Percentiles rank a stretch among this genome's conserved stretches.
Evolutionary conservation across 352 stramenopile genomes (phyloP).

Genomic region (Pythium phragmitis): DNA sequence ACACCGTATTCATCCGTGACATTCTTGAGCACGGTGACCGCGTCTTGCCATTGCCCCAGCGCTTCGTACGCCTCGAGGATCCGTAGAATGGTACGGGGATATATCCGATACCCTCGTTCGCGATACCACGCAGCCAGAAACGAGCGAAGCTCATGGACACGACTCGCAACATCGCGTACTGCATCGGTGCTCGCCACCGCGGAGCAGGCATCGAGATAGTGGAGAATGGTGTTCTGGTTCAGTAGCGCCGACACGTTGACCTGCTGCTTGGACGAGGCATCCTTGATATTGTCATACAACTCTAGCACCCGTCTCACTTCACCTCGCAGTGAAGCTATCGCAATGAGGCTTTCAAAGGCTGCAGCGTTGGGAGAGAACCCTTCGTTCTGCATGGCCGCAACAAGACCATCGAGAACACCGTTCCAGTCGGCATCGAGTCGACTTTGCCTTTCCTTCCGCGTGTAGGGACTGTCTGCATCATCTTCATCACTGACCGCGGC

Average conservation of each 20-base stretch:
- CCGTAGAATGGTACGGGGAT: constrained; percentile 35
- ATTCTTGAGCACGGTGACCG: constrained; percentile 48
- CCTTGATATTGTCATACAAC: constrained; percentile 19
- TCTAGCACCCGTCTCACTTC: constrained; percentile 13
- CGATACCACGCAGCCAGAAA: constrained; percentile 46
- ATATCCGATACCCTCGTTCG: constrained; percentile 9
- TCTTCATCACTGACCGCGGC: constrained; percentile 19
- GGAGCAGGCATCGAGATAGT: constrained; percentile 22
- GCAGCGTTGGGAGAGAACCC: constrained; percentile 2
- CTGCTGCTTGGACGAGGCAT: neutral
- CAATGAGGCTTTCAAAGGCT: constrained; percentile 10
- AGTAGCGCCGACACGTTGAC: constrained; percentile 16
- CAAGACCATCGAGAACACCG: constrained; percentile 14
- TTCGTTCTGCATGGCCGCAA: constrained; percentile 9
- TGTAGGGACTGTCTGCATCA: neutral
- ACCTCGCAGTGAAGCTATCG: constrained; percentile 10
- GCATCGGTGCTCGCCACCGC: neutral
- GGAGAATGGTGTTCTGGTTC: constrained; percentile 6
- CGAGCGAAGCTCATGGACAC: constrained; percentile 31
- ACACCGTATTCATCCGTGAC: constrained; percentile 43
- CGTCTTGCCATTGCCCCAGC: constrained; percentile 46
- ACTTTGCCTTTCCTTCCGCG: neutral
- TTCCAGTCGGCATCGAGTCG: constrained; percentile 19
- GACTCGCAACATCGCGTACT: neutral
- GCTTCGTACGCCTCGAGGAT: constrained; percentile 50